Evolutionary conservation across 208 protist genomes (phyloP), one percentile per base, ranked within the genome.

Genomic region (Trypanosoma theileri): DNA sequence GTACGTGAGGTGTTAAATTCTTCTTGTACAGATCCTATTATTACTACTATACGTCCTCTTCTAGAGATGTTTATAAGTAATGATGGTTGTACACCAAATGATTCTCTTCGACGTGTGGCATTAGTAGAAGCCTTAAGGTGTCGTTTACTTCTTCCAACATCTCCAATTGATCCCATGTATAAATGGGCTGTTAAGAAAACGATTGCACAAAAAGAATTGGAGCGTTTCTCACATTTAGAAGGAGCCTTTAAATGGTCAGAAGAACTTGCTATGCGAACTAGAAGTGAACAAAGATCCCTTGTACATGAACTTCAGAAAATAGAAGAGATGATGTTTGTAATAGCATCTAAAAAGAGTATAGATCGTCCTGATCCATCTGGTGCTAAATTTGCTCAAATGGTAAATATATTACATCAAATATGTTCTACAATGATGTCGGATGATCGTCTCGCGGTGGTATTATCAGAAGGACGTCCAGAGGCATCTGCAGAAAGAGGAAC

Each of bases 101-200:
- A 85, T 60, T 73, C 75, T 40, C 56, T 88, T 46, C 62, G 71
- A 3, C 79, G 63, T 44, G 73, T 93, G 21, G 57, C 73, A 57
- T 72, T 94, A 22, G 75, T 90, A 16, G 89, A 80, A 59, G 74
- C 73, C 35, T 66, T 96, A 63, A 85, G 89, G 57, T 94, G 82
- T 72, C 85, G 88, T 12, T 71, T 96, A n/a, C 79, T 96, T 53
- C 65, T 92, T 58, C 91, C 91, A 35, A 70, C 57, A 28, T 86
- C 76, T 12, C 91, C 91, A 4, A 86, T 96, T 53, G 91, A 96
- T 56, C 85, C 84, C 35, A 93, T 93, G 84, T 87, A 83, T 72
- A 79, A 81, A 52, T 79, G 79, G 35, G 62, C 77, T 60, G 79
- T 79, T 28, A 80, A 88, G 52, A 62, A 79, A 46, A 59, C 61